Percentiles rank a stretch among this genome's conserved stretches.
These are phyloP conservation scores for Casuarina glauca DNA, from an alignment of 306 rosid species.

Conservation along the genomic window DNA sequence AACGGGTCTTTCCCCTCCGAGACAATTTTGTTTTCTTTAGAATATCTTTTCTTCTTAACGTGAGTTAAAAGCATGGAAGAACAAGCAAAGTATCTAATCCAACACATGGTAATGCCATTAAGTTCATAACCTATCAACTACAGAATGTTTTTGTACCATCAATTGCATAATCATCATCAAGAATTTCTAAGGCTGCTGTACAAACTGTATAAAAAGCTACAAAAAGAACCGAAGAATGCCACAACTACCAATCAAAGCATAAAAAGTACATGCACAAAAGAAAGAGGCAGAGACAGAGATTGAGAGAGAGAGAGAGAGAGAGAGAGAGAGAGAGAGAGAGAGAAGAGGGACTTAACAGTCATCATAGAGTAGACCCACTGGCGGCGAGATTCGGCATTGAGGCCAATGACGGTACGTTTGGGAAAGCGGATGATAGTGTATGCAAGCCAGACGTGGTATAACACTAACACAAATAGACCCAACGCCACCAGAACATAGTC, in stretches of 20 bases:
- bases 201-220: not conserved
- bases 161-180: not conserved
- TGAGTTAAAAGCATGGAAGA: not conserved
- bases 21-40: not conserved
- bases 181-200: not conserved
- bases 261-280: not conserved
- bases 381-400: conserved; percentile 68
- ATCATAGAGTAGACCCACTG: conserved; percentile 79
- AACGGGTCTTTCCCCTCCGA: not conserved
- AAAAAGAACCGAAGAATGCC: not conserved
- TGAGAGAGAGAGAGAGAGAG: conserved; percentile 14
- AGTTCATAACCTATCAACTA: not conserved
- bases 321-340: conserved; percentile 5
- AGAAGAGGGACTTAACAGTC: conserved; percentile 54
- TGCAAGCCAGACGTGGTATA: conserved; percentile 69
- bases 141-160: not conserved
- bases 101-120: not conserved
- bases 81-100: not conserved
- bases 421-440: conserved; percentile 43
- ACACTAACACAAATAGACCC: conserved; percentile 54
- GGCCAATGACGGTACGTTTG: conserved; percentile 68
- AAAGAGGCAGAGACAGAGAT: conserved; percentile 6
- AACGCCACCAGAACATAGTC: conserved; percentile 62
- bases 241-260: not conserved
- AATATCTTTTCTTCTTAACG: not conserved